Conservation (phyloP, 1,284 basidiomycete genomes). For the Papiliotrema flavescens region DNA sequence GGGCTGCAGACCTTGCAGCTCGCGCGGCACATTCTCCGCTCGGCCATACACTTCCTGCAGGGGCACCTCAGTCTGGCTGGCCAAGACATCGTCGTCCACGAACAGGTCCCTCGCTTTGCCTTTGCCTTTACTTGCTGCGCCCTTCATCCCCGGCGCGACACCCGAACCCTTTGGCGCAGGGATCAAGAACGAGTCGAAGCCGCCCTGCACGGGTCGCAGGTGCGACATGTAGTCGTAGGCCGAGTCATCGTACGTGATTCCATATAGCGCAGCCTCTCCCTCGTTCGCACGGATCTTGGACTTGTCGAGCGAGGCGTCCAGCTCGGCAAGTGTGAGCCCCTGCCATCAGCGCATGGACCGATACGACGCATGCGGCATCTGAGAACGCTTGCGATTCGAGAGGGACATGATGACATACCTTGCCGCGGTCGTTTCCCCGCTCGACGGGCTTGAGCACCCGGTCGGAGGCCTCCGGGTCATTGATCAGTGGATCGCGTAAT, state of each 20-base stretch:
- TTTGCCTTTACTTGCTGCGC: slow-evolving; percentile 9
- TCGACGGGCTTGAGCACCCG: slow-evolving; percentile 83
- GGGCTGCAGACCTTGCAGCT: slow-evolving; percentile 83
- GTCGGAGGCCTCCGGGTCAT: slow-evolving; percentile 84
- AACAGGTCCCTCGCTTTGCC: slow-evolving; percentile 37
- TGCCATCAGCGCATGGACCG: background rate
- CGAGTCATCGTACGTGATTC: slow-evolving; percentile 95
- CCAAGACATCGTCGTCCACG: slow-evolving; percentile 67
- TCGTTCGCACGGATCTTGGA: slow-evolving; percentile 47
- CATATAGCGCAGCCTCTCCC: slow-evolving; percentile 87
- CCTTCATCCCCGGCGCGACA: slow-evolving; percentile 40
- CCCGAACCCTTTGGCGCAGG: slow-evolving; percentile 61
- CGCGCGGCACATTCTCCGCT: slow-evolving; percentile 66
- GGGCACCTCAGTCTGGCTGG: slow-evolving; percentile 70
- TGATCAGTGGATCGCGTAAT: slow-evolving; percentile 89
- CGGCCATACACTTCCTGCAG: slow-evolving; percentile 61
- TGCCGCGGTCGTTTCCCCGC: slow-evolving; percentile 64
- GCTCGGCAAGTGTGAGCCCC: slow-evolving; percentile 59
- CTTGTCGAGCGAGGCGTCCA: slow-evolving; percentile 46
- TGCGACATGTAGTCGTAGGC: slow-evolving; percentile 99
- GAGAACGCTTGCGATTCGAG: background rate
- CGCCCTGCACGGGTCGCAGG: slow-evolving; percentile 70
- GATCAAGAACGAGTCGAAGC: slow-evolving; percentile 57
- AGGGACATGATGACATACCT: slow-evolving; percentile 15
- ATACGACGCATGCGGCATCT: no score